Evolutionary conservation across 2,329 filamentous ascomycete genomes (phyloP), one percentile per base, ranked within the genome.

Genomic region (Colletotrichum somersetense): DNA sequence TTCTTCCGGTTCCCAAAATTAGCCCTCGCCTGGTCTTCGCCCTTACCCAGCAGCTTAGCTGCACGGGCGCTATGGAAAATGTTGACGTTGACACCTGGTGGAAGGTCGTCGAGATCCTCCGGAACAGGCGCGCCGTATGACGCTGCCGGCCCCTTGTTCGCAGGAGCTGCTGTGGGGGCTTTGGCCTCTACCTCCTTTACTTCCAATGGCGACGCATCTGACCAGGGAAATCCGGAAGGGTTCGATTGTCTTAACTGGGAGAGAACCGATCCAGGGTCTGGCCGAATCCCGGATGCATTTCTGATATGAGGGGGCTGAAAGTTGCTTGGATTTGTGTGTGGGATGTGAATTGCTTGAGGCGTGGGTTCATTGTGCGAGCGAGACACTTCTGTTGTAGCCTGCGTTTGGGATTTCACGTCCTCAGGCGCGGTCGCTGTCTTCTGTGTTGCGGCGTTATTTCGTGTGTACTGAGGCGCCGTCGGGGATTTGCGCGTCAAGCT

Each of bases 21-120:
- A 16, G 33, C 40, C 48, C 44, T 42, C 30, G 50, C 12, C 30
- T 46, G n/a, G 7, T 57, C 57, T 30, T 56, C 68, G 18, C 56
- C 26, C 16, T 65, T 72, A 10, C 70, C 72, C n/a, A 88, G 66
- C 10, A 88, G 80, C 55, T 82, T 83, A 2, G 86, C 85, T 3
- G 84, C 86, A 35, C 81, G 79, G 18, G 75, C 77, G 1, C 85
- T 86, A 69, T 85, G 85, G 66, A 89, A 89, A 26, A 88, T 77
- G 61, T 86, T 84, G 62, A 87, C 75, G 66, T 87, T 81, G 30
- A 86, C 77, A 33, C 78, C 84, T 0, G 79, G 75, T 3, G 85
- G 84, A 0, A 82, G 73, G 42, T 83, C 81, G 12, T 81, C 76
- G 35, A 78, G 76, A 40, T 77, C 78, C 18, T 72, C 72, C 11